A percentile compares a stretch with the other conserved stretches of the same genome.
Evolutionary conservation across 2,329 filamentous ascomycete genomes (phyloP).

Genomic region (Conoideocrella luteorostrata): DNA sequence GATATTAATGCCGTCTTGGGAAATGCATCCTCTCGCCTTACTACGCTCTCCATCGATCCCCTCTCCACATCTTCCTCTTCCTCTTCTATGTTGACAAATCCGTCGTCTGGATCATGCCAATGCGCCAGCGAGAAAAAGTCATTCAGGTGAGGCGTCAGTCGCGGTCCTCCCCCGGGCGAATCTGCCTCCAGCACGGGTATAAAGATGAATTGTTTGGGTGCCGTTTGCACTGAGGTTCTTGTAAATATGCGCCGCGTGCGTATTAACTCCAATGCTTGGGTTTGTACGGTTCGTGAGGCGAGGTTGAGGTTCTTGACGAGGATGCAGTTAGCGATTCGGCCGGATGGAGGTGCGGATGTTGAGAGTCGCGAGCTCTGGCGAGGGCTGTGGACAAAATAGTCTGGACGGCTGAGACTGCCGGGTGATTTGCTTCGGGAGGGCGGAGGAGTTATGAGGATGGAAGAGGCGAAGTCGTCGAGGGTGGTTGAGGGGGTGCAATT

Average conservation of each 20-base stretch:
- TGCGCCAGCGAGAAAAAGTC: slow-evolving; percentile 87
- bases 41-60: slow-evolving; percentile 38
- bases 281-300: slow-evolving; percentile 70
- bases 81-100: slow-evolving; percentile 69
- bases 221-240: slow-evolving; percentile 63
- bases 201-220: slow-evolving; percentile 74
- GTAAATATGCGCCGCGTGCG: slow-evolving; percentile 73
- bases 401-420: slow-evolving; percentile 18
- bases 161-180: slow-evolving; percentile 36
- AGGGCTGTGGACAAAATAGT: slow-evolving; percentile 23
- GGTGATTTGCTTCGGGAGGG: slow-evolving; percentile 14
- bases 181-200: slow-evolving; percentile 59
- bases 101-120: slow-evolving; percentile 67
- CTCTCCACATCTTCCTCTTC: slow-evolving; percentile 26
- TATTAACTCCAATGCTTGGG: slow-evolving; percentile 73
- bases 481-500: slow-evolving; percentile 68
- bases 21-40: slow-evolving; percentile 25
- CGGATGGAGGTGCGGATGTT: slow-evolving; percentile 22
- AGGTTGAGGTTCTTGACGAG: slow-evolving; percentile 74
- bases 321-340: slow-evolving; percentile 69
- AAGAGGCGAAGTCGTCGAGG: slow-evolving; percentile 71
- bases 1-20: slow-evolving; percentile 29
- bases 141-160: slow-evolving; percentile 57
- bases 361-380: slow-evolving; percentile 17
- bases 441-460: slow-evolving; percentile 47